Conservation (phyloP, 345 rosid genomes). For the Eutrema yunnanense region DNA sequence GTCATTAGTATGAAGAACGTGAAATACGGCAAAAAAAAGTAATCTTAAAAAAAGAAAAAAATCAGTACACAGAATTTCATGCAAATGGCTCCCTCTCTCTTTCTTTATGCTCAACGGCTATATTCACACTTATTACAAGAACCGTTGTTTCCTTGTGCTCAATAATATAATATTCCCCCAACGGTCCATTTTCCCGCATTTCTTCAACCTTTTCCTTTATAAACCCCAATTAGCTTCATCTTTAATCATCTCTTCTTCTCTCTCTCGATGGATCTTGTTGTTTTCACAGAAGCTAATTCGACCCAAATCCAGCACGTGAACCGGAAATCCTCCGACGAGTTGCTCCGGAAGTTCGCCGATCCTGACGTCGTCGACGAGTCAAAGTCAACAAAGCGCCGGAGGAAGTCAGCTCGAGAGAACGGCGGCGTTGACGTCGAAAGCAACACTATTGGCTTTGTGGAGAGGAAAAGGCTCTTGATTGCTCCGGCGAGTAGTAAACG, state of each 20-base stretch:
- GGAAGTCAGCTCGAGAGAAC: slow-evolving; percentile 21
- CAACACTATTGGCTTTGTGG: slow-evolving; percentile 29
- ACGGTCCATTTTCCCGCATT: slow-evolving; percentile 83
- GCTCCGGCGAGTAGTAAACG: slow-evolving; percentile 36
- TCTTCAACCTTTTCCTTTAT: slow-evolving; percentile 4
- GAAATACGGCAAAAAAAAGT: background rate
- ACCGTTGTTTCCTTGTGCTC: background rate
- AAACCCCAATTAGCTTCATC: slow-evolving; percentile 2
- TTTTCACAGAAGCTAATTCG: background rate
- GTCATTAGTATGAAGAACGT: slow-evolving; percentile 8
- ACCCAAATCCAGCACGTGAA: slow-evolving; percentile 53
- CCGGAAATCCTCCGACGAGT: slow-evolving; percentile 72
- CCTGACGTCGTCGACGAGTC: slow-evolving; percentile 30
- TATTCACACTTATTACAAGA: slow-evolving; percentile 10
- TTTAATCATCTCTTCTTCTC: background rate
- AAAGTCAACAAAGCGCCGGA: slow-evolving; percentile 29
- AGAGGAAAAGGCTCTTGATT: slow-evolving; percentile 63
- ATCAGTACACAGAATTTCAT: slow-evolving; percentile 13
- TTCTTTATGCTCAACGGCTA: slow-evolving; percentile 25
- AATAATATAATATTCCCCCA: slow-evolving; percentile 23
- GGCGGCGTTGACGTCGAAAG: slow-evolving; percentile 15
- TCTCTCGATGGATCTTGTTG: slow-evolving; percentile 21
- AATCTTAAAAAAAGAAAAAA: background rate
- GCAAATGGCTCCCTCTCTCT: slow-evolving; percentile 12
- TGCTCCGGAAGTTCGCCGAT: slow-evolving; percentile 79